phyloP scores from a whole-genome alignment of 2,329 filamentous ascomycete species.

The Trichoderma koningii region DNA sequence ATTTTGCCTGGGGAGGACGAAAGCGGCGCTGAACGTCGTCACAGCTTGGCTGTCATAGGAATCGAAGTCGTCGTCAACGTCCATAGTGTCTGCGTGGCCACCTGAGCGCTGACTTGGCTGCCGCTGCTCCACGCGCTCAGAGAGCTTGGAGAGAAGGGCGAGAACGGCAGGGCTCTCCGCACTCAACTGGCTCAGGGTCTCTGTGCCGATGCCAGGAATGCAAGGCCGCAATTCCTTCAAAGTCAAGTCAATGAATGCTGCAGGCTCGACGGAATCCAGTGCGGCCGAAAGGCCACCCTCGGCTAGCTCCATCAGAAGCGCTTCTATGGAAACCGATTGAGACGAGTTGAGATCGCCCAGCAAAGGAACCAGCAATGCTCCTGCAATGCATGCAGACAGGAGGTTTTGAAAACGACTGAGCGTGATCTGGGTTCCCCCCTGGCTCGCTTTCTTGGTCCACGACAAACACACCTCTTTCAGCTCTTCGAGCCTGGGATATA shows the following conservation, averaged over 20 bases:
- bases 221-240: slow-evolving; percentile 49
- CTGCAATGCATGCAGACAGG: slow-evolving; percentile 50
- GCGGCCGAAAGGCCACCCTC: slow-evolving; percentile 47
- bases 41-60: slow-evolving; percentile 58
- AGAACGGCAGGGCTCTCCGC: slow-evolving; percentile 47
- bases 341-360: slow-evolving; percentile 51
- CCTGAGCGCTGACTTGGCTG: slow-evolving; percentile 34
- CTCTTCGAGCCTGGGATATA: slow-evolving; percentile 56
- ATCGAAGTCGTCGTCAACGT: slow-evolving; percentile 66
- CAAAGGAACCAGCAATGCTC: slow-evolving; percentile 50
- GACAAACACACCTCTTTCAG: slow-evolving; percentile 49
- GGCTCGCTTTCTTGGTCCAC: slow-evolving; percentile 50
- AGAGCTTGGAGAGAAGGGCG: slow-evolving; percentile 47
- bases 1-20: slow-evolving; percentile 52
- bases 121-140: slow-evolving; percentile 32
- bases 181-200: slow-evolving; percentile 44
- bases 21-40: slow-evolving; percentile 37
- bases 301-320: slow-evolving; percentile 45
- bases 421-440: slow-evolving; percentile 53
- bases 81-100: slow-evolving; percentile 59
- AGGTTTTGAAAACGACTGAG: slow-evolving; percentile 56
- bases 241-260: slow-evolving; percentile 50
- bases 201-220: slow-evolving; percentile 48
- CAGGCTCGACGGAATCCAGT: slow-evolving; percentile 48
- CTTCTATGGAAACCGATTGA: slow-evolving; percentile 53